Base-by-base conservation (phyloP, 176 grass and related monocot species). In the maize (Zea mays) region DNA sequence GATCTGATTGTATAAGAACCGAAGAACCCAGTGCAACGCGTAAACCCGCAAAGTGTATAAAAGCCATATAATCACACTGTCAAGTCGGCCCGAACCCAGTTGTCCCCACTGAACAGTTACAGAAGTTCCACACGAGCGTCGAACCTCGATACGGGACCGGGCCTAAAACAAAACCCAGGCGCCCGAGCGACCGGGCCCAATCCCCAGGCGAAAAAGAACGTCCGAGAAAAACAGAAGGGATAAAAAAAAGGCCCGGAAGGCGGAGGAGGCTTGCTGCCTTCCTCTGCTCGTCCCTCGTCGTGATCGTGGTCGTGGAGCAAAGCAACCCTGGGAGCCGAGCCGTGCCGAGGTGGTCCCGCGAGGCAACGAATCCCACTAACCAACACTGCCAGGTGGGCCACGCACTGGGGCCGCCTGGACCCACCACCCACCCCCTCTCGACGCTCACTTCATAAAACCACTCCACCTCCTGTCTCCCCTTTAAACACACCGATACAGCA, bases 401-500 rank as follows among this genome's bases (percentile, higher is more conserved):
- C 7, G 10, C 5, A 0, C 0, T 0, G 2, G 65, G 19, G 19
- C 69, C 74, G 2, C 5, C 0, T 0, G 37, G 46, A 21, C 75
- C 80, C 76, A 39, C 63, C 39, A 35, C 39, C 46, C 16, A 19
- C 65, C 5, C 3, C 52, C 16, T 21, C 2, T 0, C 21, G 11
- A 5, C 13, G 16, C 15, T 33, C 59, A 41, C 12, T 80, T 80
- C 79, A 75, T 88, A 88, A 87, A 87, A 80, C 80, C 75, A 80
- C 76, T 70, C 81, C 82, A 81, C 79, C 74, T 48, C 75, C 49
- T 85, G 72, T 88, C 83, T 33, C 70, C 80, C 35, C 76, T 85
- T 80, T 89, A 75, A 88, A 80, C 78, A 51, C 83, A 74, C 83
- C 86, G 54, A 54, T 50, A 36, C 80, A 27, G 14, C 79, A 21